Evolutionary conservation across 225 moss, liverwort and hornwort species (phyloP).

Genomic region (Lunularia cruciata): DNA sequence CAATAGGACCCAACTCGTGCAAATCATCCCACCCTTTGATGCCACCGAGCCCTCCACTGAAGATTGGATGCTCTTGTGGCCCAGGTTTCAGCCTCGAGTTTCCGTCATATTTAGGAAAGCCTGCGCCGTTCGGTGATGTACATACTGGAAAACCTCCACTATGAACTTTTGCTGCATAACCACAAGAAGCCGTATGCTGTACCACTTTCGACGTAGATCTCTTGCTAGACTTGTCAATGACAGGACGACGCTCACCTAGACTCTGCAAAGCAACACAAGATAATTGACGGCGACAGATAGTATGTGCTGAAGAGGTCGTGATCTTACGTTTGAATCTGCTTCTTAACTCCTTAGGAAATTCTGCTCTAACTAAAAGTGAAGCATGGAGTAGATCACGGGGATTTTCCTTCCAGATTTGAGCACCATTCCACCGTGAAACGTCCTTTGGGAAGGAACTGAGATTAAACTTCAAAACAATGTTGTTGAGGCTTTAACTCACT

Average conservation of each 20-base stretch:
- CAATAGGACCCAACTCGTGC: background rate
- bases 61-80: background rate
- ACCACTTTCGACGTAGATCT: background rate
- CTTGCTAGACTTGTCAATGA: background rate
- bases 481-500: slow-evolving; percentile 15
- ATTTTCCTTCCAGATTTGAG: too few relatives aligned
- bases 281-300: too few relatives aligned
- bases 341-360: too few relatives aligned
- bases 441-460: too few relatives aligned
- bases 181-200: background rate
- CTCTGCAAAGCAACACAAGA: slow-evolving; percentile 22
- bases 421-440: too few relatives aligned
- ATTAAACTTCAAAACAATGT: too few relatives aligned
- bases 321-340: too few relatives aligned
- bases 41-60: background rate
- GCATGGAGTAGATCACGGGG: too few relatives aligned
- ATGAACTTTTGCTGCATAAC: background rate
- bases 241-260: slow-evolving; percentile 15
- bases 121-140: background rate
- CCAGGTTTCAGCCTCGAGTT: background rate
- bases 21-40: background rate
- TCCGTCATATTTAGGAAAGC: background rate
- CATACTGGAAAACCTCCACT: background rate
- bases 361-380: too few relatives aligned
- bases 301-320: too few relatives aligned